phyloP scores from a whole-genome alignment of 345 rosid genomes.

The Brassica rapa region DNA sequence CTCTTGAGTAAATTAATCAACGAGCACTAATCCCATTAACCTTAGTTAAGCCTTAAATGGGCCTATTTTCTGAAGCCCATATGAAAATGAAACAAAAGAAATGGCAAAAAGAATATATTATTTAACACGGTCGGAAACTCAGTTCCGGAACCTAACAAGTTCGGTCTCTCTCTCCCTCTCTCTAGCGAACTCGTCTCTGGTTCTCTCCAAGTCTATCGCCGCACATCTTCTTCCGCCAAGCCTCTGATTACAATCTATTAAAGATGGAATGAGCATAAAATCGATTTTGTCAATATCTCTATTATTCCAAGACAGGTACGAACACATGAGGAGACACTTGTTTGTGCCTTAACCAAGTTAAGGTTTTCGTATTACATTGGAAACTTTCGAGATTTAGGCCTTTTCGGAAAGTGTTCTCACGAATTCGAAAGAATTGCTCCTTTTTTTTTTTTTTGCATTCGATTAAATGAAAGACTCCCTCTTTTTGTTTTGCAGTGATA shows the following conservation, averaged over 20 bases:
- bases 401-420: background rate
- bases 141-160: background rate
- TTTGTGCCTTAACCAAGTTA: background rate
- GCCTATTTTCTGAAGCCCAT: background rate
- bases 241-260: background rate
- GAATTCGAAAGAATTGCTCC: background rate
- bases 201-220: background rate
- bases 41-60: background rate
- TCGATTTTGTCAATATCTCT: background rate
- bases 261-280: background rate
- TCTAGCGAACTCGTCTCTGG: background rate
- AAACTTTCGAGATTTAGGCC: background rate
- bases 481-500: background rate
- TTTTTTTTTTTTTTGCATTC: too few relatives aligned
- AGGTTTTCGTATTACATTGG: background rate
- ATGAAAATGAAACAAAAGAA: background rate
- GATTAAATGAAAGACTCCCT: too few relatives aligned
- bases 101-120: background rate
- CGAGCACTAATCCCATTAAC: too few relatives aligned
- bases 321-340: background rate
- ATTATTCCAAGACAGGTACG: background rate
- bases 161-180: background rate
- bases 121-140: background rate
- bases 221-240: background rate
- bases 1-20: too few relatives aligned